These are phyloP conservation scores for Verbascum thapsus DNA, from an alignment of 257 asterid species.

Conservation along the genomic window DNA sequence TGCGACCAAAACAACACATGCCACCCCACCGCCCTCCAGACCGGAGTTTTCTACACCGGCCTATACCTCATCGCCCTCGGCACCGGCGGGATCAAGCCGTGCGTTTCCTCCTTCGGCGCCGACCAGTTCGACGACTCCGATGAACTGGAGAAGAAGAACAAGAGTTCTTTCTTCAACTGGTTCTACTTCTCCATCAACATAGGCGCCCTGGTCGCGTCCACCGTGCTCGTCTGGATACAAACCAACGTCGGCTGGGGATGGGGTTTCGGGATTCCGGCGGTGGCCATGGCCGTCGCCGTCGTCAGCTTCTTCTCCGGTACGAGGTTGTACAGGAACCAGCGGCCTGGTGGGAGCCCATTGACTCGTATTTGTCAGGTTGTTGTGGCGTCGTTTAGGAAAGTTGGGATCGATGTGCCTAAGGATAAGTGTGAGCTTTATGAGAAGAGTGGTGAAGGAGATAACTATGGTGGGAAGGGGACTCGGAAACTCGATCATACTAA, in stretches of 20 bases:
- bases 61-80: slow-evolving; percentile 69
- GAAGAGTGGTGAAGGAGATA: slow-evolving; percentile 48
- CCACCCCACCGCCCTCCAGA: slow-evolving; percentile 50
- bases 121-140: slow-evolving; percentile 70
- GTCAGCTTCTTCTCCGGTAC: slow-evolving; percentile 66
- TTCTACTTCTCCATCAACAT: slow-evolving; percentile 68
- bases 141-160: slow-evolving; percentile 46
- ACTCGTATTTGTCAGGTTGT: slow-evolving; percentile 60
- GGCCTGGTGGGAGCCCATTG: slow-evolving; percentile 73
- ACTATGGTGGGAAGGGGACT: slow-evolving; percentile 55
- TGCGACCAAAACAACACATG: slow-evolving; percentile 41
- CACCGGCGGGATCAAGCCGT: slow-evolving; percentile 68
- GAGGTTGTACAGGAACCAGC: slow-evolving; percentile 49
- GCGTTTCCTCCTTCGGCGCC: slow-evolving; percentile 68
- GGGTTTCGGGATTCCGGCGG: slow-evolving; percentile 81
- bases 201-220: slow-evolving; percentile 66
- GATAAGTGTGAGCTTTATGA: slow-evolving; percentile 49
- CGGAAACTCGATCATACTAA: slow-evolving; percentile 61
- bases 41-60: slow-evolving; percentile 48
- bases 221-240: slow-evolving; percentile 61
- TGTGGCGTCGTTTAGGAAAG: slow-evolving; percentile 53
- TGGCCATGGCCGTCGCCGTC: slow-evolving; percentile 65
- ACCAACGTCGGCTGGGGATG: slow-evolving; percentile 72
- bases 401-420: slow-evolving; percentile 38
- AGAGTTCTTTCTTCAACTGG: slow-evolving; percentile 71